phyloP scores from a whole-genome alignment of 495 filamentous ascomycete species.

The Podospora didyma region DNA sequence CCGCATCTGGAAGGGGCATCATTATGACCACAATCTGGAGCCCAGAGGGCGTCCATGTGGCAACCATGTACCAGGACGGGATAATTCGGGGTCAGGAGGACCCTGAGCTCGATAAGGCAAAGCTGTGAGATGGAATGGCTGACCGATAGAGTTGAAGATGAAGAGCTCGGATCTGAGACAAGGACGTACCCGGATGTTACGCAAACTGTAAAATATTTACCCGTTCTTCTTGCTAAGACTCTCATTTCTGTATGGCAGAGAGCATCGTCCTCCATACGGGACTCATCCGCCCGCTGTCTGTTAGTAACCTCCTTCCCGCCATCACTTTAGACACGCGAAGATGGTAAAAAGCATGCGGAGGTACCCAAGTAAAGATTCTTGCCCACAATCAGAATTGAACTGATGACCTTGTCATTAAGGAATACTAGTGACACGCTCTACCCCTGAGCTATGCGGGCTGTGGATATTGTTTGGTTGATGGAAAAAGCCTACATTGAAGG shows the following conservation, averaged over 20 bases:
- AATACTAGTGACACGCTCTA: background rate
- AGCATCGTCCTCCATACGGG: too few relatives aligned
- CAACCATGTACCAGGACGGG: constrained; percentile 62
- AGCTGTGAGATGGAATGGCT: constrained; percentile 8
- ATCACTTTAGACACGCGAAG: too few relatives aligned
- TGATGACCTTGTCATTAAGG: background rate
- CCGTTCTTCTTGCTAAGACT: background rate
- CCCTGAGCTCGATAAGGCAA: constrained; percentile 7
- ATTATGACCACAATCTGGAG: constrained; percentile 64
- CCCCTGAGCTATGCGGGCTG: background rate
- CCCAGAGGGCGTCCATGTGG: constrained; percentile 55
- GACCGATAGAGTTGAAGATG: background rate
- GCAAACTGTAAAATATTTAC: too few relatives aligned
- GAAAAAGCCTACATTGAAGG: too few relatives aligned
- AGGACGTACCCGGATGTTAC: too few relatives aligned
- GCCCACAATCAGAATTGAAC: background rate
- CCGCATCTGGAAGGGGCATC: constrained; percentile 53
- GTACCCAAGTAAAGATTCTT: background rate
- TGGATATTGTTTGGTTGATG: background rate
- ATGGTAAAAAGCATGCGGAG: background rate
- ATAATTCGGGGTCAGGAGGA: constrained; percentile 27
- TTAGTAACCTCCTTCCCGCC: too few relatives aligned
- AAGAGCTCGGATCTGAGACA: too few relatives aligned
- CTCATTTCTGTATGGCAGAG: too few relatives aligned
- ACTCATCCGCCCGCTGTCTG: too few relatives aligned